These are phyloP conservation scores for Patellifolia procumbens DNA, from an alignment of 179 eudicot species.

Conservation along the genomic window DNA sequence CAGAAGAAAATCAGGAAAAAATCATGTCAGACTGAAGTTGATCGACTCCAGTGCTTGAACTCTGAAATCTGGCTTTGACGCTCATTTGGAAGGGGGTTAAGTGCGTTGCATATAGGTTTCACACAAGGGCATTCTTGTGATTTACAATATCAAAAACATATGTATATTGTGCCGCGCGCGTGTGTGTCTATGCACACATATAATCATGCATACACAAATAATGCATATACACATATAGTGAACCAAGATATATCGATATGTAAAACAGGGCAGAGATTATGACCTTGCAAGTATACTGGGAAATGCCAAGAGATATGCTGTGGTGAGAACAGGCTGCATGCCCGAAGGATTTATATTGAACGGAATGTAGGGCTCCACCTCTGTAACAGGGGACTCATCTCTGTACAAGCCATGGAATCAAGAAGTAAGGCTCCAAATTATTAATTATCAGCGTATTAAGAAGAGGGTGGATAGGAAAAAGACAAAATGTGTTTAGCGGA, in stretches of 20 bases:
- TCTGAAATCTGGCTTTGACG: background rate
- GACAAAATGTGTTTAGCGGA: background rate
- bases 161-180: background rate
- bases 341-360: conserved; percentile 97
- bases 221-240: background rate
- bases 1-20: background rate
- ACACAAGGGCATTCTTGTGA: background rate
- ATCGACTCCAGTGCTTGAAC: background rate
- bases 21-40: background rate
- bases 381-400: conserved; percentile 73
- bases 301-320: conserved; percentile 85
- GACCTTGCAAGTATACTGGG: conserved; percentile 92
- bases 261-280: conserved; percentile 15
- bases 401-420: conserved; percentile 35
- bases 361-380: conserved; percentile 97
- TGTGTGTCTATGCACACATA: background rate
- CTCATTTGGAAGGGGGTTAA: background rate
- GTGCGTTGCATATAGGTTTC: background rate
- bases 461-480: background rate
- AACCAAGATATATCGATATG: no score
- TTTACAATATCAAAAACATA: background rate
- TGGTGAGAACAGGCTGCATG: conserved; percentile 96
- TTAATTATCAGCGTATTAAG: background rate
- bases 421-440: background rate
- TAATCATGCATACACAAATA: background rate